Percentiles rank a stretch among this genome's conserved stretches.
phyloP scores from a whole-genome alignment of 495 filamentous ascomycete species.

The Daldinia grandis region DNA sequence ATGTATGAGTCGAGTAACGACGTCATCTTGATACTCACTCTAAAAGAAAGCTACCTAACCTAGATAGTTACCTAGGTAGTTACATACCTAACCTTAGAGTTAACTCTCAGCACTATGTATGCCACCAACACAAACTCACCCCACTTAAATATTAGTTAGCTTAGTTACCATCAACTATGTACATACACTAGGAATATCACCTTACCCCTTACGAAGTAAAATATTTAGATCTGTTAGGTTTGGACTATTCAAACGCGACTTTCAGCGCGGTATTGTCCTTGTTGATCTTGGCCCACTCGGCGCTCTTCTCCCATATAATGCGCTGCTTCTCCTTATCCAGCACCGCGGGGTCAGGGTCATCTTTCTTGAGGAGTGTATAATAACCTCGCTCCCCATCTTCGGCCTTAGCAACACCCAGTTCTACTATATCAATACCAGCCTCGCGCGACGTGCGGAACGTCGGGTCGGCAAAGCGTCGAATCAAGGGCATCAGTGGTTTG shows the following conservation, averaged over 20 bases:
- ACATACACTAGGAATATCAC: background rate
- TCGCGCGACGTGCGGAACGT: conserved; percentile 30
- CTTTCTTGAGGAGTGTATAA: conserved; percentile 48
- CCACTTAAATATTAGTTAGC: background rate
- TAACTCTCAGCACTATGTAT: too few relatives aligned
- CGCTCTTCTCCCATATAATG: conserved; percentile 52
- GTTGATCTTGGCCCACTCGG: conserved; percentile 49
- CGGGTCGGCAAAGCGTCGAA: conserved; percentile 9
- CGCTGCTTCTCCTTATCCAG: conserved; percentile 49
- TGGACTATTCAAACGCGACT: background rate
- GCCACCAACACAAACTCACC: too few relatives aligned
- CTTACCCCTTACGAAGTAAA: background rate
- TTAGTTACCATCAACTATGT: background rate
- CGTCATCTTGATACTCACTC: background rate
- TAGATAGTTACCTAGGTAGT: too few relatives aligned
- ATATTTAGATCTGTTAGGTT: background rate
- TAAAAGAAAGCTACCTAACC: too few relatives aligned
- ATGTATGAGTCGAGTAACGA: background rate
- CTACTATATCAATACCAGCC: conserved; percentile 46
- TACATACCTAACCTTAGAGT: too few relatives aligned
- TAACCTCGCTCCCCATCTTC: conserved; percentile 48
- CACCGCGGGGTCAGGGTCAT: conserved; percentile 48
- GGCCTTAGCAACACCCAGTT: conserved; percentile 30
- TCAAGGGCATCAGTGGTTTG: conserved; percentile 46
- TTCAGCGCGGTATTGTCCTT: conserved; percentile 35